Percentiles rank a stretch among this genome's conserved stretches.
These are phyloP conservation scores for Agrostemma githago DNA, from an alignment of 148 eudicot genomes.

Conservation along the genomic window DNA sequence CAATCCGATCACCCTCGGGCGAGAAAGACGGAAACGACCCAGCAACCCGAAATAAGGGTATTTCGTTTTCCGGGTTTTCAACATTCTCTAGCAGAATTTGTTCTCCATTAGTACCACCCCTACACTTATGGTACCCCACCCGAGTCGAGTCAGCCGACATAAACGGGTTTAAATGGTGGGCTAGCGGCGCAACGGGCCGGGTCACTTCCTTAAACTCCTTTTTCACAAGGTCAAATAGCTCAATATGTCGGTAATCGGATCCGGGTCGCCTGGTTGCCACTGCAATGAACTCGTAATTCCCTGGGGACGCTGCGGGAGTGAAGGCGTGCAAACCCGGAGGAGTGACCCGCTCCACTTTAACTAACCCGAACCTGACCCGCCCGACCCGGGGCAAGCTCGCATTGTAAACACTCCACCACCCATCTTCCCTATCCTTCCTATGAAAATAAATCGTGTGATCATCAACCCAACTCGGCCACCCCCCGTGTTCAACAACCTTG, in stretches of 20 bases:
- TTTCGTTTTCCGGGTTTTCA: conserved; percentile 31
- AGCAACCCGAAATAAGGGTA: conserved; percentile 63
- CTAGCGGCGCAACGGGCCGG: conserved; percentile 39
- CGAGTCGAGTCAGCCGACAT: conserved; percentile 46
- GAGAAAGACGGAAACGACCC: conserved; percentile 89
- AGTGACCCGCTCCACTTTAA: conserved; percentile 62
- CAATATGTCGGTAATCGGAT: conserved; percentile 68
- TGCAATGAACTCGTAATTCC: conserved; percentile 53
- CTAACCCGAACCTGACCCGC: conserved; percentile 30
- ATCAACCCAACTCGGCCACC: conserved; percentile 91
- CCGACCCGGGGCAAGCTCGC: conserved; percentile 36
- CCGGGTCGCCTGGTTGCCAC: conserved; percentile 69
- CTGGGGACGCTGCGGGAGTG: conserved; percentile 65
- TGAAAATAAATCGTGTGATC: conserved; percentile 71
- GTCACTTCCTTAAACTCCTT: conserved; percentile 53
- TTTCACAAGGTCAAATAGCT: conserved; percentile 49
- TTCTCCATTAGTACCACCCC: conserved; percentile 35
- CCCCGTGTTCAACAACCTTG: conserved; percentile 67
- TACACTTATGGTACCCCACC: conserved; percentile 80
- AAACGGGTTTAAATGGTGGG: conserved; percentile 77
- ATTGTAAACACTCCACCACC: conserved; percentile 85
- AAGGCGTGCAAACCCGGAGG: conserved; percentile 90
- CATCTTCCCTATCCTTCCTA: conserved; percentile 48
- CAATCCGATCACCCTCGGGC: conserved; percentile 57
- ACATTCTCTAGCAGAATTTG: conserved; percentile 55